Base-by-base conservation (phyloP, 768 basidiomycete genomes). In the Rhizopogon salebrosus region DNA sequence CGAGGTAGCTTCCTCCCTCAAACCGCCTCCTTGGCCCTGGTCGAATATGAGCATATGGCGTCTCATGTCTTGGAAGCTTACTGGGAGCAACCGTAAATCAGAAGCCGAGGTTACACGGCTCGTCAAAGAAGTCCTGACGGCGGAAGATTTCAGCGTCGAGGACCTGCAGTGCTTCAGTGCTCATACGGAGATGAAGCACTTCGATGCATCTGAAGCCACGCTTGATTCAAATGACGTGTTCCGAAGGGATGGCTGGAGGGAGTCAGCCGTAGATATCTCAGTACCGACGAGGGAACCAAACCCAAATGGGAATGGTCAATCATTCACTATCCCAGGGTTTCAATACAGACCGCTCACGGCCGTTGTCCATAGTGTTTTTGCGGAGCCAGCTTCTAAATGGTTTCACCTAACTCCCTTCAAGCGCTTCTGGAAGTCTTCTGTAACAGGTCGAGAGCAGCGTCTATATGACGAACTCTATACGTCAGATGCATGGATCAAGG, bases 351-450 rank as follows among this genome's bases (percentile, higher is more conserved):
- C 57, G 0, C 48, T 72, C 2, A 60, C 53, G 2, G 45, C 39
- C 0, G 50, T 66, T 2, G 54, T 66, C 3, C 35, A 37, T 1
- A 41, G 52, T 0, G 49, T 50, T 3, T 59, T 65, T 6, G 6
- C 52, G 0, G 58, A 60, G 8, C 20, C 22, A 1, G 11, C 48
- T 0, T 18, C 58, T 1, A 58, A 53, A 4, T 45, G 49, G 49
- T 63, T 68, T 35, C 63, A 69, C 35, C 53, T 62, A 5, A 62
- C 57, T 1, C 67, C 64, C 0, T 69, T 64, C 60, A 60, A 59
- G 42, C 49, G 48, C 0, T 54, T 60, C 8, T 66, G 64, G 62
- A 51, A 22, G 3, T 54, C 60, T 1, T 57, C 56, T 0, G 0
- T 46, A 2, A 52, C 49, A 0, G 53, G 54, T 7, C 26, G 41